phyloP scores from a whole-genome alignment of 1,284 basidiomycete genomes.

The Hemileia vastatrix region DNA sequence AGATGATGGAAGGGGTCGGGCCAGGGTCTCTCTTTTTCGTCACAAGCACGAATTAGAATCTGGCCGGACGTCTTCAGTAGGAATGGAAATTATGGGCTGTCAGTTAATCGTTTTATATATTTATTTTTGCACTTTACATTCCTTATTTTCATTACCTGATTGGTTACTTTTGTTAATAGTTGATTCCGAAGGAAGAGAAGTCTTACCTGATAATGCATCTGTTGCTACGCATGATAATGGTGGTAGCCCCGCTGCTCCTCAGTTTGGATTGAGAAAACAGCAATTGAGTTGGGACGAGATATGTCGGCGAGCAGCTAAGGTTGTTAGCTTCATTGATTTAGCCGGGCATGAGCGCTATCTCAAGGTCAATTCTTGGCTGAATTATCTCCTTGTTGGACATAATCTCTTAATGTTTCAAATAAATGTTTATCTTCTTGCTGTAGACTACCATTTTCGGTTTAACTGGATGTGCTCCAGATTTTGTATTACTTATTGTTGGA shows the following conservation, averaged over 20 bases:
- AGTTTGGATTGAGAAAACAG: slow-evolving; percentile 52
- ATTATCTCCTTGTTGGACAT: neutral
- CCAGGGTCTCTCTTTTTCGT: slow-evolving; percentile 81
- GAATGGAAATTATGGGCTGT: slow-evolving; percentile 67
- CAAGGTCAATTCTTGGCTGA: slow-evolving; percentile 36
- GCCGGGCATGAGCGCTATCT: slow-evolving; percentile 82
- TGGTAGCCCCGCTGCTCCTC: slow-evolving; percentile 32
- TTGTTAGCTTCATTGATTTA: slow-evolving; percentile 80
- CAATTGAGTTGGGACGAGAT: slow-evolving; percentile 94
- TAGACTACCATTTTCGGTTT: slow-evolving; percentile 91
- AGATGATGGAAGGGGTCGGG: slow-evolving; percentile 88
- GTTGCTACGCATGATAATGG: slow-evolving; percentile 1
- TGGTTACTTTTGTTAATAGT: neutral
- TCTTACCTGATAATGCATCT: slow-evolving; percentile 52
- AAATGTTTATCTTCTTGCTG: slow-evolving; percentile 29
- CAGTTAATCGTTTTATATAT: slow-evolving; percentile 17
- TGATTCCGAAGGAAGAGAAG: slow-evolving; percentile 52
- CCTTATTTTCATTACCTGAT: neutral
- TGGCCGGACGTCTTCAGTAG: slow-evolving; percentile 85
- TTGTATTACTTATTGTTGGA: slow-evolving; percentile 90
- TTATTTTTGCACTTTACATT: slow-evolving; percentile 10
- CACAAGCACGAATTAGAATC: slow-evolving; percentile 98
- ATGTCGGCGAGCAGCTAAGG: slow-evolving; percentile 78
- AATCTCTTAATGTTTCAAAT: neutral
- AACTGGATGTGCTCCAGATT: slow-evolving; percentile 87